A percentile compares a stretch with the other conserved stretches of the same genome.
phyloP scores from a whole-genome alignment of 257 asterid species.

The Fraxinus quadrangulata region DNA sequence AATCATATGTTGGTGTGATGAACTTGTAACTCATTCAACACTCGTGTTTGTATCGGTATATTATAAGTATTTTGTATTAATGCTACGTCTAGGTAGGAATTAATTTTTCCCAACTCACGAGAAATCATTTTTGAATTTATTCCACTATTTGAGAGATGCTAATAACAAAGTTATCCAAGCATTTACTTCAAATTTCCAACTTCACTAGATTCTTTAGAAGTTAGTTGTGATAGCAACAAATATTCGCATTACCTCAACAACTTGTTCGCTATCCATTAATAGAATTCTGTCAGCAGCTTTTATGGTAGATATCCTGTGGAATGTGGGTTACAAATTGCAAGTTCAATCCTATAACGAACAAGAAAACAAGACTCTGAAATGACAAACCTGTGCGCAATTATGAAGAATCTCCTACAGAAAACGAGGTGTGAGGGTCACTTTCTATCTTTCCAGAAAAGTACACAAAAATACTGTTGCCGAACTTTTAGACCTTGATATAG shows the following conservation, averaged over 20 bases:
- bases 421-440: not conserved
- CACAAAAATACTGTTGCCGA: not conserved
- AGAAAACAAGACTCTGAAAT: not conserved
- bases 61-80: no score
- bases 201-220: not conserved
- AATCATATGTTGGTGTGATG: no score
- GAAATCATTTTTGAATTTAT: not conserved
- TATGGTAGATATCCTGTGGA: conserved; percentile 42
- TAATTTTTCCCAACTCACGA: not conserved
- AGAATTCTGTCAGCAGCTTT: conserved; percentile 46
- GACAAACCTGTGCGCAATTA: conserved; percentile 47
- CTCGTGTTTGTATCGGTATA: no score
- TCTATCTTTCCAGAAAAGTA: not conserved
- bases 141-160: not conserved
- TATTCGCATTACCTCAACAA: conserved; percentile 42
- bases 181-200: not conserved
- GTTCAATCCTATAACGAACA: not conserved
- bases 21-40: no score
- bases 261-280: conserved; percentile 41
- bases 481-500: conserved; percentile 34
- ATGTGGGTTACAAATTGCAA: not conserved
- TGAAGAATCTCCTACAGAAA: conserved; percentile 37
- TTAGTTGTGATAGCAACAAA: not conserved
- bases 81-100: no score
- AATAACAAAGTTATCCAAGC: not conserved